Base-by-base conservation (phyloP, 2,329 filamentous ascomycete genomes). In the Cephalotrichum gorgonifer region DNA sequence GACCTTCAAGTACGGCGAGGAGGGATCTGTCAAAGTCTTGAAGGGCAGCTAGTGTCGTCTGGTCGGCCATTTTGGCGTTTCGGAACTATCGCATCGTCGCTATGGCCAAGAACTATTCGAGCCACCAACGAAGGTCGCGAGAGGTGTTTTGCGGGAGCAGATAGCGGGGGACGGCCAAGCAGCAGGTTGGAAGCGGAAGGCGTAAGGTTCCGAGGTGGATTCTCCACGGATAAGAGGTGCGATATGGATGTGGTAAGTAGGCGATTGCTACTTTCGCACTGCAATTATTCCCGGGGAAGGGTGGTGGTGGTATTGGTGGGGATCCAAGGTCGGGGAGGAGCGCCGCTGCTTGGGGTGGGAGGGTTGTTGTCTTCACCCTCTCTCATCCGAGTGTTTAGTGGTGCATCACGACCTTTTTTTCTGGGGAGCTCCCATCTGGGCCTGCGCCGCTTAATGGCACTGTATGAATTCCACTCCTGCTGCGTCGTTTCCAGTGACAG, bases 21-120 rank as follows among this genome's bases (percentile, higher is more conserved):
- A 98, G 80, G 69, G 95, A 89, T 64, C 86, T 81, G 66, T 95
- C 87, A 58, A 98, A 81, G 65, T 81, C 83, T 70, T 90, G 83
- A 60, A 97, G 80, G 66, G 82, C 79, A 61, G 84, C 83, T 61
- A 94, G 75, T 61, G 78, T 80, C 63, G 82, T 82, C 62, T 80
- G 72, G 61, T 85, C 83, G 64, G 84, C 81, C 88, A 93, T 91
- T 56, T 60, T 70, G 65, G 58, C 61, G 53, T 54, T 62, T 55
- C 56, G 28, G 47, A n/a, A 23, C 47, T 74, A 74, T 74, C 63
- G 69, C 73, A 75, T 74, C 47, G 47, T 49, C 35, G 47, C 38
- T 43, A 22, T 28, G 39, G 23, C 41, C 33, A 31, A 39, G n/a
- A 26, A 23, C 39, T n/a, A 23, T 27, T 8, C 22, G 25, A 38